phyloP scores from a whole-genome alignment of 2,329 filamentous ascomycete genomes.

The Shiraia sp. region DNA sequence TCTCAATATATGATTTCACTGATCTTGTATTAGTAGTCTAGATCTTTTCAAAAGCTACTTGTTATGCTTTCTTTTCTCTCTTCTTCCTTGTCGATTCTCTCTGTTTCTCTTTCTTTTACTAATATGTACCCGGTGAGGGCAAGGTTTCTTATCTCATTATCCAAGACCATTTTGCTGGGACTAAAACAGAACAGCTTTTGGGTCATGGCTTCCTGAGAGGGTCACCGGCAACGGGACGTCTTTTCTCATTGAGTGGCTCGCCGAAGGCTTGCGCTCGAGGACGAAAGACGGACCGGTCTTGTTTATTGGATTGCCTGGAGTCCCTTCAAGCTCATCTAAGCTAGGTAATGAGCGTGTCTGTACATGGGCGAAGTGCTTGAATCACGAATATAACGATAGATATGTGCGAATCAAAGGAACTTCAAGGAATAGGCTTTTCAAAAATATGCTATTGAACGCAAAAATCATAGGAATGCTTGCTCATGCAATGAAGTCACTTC shows the following conservation, averaged over 20 bases:
- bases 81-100: conserved; percentile 5
- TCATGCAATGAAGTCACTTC: too few relatives aligned
- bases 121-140: conserved; percentile 31
- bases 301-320: too few relatives aligned
- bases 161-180: not conserved
- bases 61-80: conserved; percentile 12
- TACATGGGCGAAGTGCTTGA: too few relatives aligned
- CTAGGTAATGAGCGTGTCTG: too few relatives aligned
- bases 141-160: conserved; percentile 10
- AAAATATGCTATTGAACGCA: too few relatives aligned
- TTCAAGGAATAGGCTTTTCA: too few relatives aligned
- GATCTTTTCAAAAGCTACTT: conserved; percentile 18
- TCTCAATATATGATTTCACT: conserved; percentile 3
- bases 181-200: not conserved
- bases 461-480: too few relatives aligned
- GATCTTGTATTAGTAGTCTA: conserved; percentile 19
- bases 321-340: too few relatives aligned
- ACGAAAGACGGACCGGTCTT: conserved; percentile 20
- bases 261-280: conserved; percentile 37
- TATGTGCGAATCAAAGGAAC: too few relatives aligned
- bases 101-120: conserved; percentile 9
- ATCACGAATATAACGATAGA: too few relatives aligned
- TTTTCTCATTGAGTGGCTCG: conserved; percentile 43
- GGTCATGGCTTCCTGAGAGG: conserved; percentile 10
- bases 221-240: conserved; percentile 22